Evolutionary conservation across 2,329 filamentous ascomycete genomes (phyloP).

Genomic region (Sodiomyces alkalinus): DNA sequence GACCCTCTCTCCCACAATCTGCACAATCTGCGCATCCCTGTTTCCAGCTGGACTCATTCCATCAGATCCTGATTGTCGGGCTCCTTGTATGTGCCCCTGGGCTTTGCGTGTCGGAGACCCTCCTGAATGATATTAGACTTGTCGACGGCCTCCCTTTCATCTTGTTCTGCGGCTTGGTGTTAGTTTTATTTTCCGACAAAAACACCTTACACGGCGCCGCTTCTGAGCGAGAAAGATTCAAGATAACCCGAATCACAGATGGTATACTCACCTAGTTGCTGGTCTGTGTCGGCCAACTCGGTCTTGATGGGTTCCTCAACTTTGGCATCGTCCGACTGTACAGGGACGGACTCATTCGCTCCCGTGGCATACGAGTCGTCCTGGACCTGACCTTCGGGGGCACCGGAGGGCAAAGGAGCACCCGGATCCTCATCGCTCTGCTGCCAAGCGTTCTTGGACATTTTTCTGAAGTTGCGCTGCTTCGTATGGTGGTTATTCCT

Average conservation of each 20-base stretch:
- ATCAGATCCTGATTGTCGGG: slow-evolving; percentile 21
- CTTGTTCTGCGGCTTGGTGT: slow-evolving; percentile 10
- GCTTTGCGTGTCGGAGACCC: slow-evolving; percentile 17
- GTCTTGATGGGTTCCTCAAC: slow-evolving; percentile 18
- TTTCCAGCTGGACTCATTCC: too few species aligned
- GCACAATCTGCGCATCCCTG: too few species aligned
- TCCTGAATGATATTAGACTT: slow-evolving; percentile 19
- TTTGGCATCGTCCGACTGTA: slow-evolving; percentile 15
- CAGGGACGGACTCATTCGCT: slow-evolving; percentile 16
- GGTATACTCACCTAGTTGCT: slow-evolving; percentile 16
- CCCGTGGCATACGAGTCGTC: slow-evolving; percentile 17
- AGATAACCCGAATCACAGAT: too few species aligned
- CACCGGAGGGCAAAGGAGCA: too few species aligned
- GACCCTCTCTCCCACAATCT: too few species aligned
- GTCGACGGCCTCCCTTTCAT: slow-evolving; percentile 22
- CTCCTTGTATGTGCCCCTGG: slow-evolving; percentile 14
- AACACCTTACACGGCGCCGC: too few species aligned
- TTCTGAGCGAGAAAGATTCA: too few species aligned
- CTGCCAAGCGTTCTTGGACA: too few species aligned
- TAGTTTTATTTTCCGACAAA: accelerated
- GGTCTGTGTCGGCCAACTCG: slow-evolving; percentile 16
- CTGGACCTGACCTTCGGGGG: too few species aligned
- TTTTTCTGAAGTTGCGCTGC: too few species aligned
- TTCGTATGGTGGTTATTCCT: too few species aligned
- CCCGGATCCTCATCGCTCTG: too few species aligned